These are phyloP conservation scores for Blastomyces percursus DNA, from an alignment of 2,329 filamentous ascomycete genomes.

Conservation along the genomic window DNA sequence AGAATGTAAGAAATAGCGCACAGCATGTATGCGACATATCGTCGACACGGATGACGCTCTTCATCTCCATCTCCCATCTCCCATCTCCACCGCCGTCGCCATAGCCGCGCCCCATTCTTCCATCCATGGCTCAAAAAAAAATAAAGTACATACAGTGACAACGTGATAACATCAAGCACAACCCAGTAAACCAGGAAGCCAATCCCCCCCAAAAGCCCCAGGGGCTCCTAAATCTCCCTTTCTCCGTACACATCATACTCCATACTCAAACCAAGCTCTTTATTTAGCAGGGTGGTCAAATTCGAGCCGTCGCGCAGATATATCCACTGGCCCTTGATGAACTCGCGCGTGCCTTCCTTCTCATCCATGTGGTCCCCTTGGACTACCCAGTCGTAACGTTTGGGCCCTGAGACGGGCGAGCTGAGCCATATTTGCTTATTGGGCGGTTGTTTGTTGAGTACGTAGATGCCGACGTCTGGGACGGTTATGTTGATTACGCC, in stretches of 20 bases:
- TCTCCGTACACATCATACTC: conserved; percentile 28
- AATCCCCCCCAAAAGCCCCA: background rate
- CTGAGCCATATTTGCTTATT: conserved; percentile 98
- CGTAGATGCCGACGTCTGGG: conserved; percentile 64
- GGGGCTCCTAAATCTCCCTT: conserved; percentile 14
- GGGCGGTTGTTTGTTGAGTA: conserved; percentile 96
- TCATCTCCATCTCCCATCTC: background rate
- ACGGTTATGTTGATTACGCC: conserved; percentile 73
- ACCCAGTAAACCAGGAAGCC: background rate
- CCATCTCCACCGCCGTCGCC: background rate
- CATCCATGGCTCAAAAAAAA: background rate
- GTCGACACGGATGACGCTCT: background rate
- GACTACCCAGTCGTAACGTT: conserved; percentile 85
- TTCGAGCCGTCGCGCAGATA: conserved; percentile 75
- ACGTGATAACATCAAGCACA: background rate
- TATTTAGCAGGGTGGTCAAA: conserved; percentile 58
- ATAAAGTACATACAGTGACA: background rate
- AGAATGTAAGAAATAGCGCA: background rate
- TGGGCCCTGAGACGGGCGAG: conserved; percentile 80
- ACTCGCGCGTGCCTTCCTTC: conserved; percentile 57
- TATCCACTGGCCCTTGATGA: conserved; percentile 61
- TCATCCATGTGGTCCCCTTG: conserved; percentile 58
- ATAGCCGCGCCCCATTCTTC: background rate
- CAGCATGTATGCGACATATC: background rate
- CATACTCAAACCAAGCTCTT: conserved; percentile 63